Evolutionary conservation across 1,139 yeast genomes (phyloP).

Genomic region (Hansenula lynferdii): DNA sequence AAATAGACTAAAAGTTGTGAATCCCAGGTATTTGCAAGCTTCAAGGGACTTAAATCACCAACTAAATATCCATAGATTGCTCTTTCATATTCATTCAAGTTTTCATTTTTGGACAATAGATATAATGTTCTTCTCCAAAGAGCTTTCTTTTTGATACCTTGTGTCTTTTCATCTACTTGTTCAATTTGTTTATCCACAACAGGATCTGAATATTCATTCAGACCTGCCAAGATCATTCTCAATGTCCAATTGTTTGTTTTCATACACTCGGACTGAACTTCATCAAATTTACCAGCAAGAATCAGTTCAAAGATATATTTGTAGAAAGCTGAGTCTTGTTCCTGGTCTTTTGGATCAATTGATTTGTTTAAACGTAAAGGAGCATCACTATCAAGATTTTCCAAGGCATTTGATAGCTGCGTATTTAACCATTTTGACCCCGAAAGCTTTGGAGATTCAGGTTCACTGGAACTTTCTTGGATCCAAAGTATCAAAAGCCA

Average conservation of each 20-base stretch:
- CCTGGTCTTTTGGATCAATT: conserved; percentile 25
- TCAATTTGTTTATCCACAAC: conserved; percentile 41
- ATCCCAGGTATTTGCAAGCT: conserved; percentile 65
- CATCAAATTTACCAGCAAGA: conserved; percentile 51
- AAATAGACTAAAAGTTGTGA: conserved; percentile 61
- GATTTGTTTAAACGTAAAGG: conserved; percentile 26
- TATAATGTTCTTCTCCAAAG: conserved; percentile 77
- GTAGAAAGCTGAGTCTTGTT: conserved; percentile 39
- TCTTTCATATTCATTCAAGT: conserved; percentile 53
- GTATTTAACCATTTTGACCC: conserved; percentile 42
- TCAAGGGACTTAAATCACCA: conserved; percentile 57
- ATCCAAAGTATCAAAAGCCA: conserved; percentile 58
- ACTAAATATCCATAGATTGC: conserved; percentile 73
- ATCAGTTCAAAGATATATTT: conserved; percentile 58
- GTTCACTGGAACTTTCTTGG: conserved; percentile 40
- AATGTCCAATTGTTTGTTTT: conserved; percentile 70
- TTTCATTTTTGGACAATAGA: conserved; percentile 48
- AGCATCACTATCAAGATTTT: conserved; percentile 30
- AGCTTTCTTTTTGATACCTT: conserved; percentile 62
- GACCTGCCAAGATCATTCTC: conserved; percentile 66
- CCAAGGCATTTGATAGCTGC: conserved; percentile 25
- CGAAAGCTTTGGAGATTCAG: conserved; percentile 27
- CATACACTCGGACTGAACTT: conserved; percentile 61
- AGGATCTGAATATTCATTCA: conserved; percentile 65
- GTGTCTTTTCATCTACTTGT: conserved; percentile 30